A percentile compares a stretch with the other conserved stretches of the same genome.
phyloP scores from a whole-genome alignment of 2,329 filamentous ascomycete genomes.

The Colletotrichum phormii region DNA sequence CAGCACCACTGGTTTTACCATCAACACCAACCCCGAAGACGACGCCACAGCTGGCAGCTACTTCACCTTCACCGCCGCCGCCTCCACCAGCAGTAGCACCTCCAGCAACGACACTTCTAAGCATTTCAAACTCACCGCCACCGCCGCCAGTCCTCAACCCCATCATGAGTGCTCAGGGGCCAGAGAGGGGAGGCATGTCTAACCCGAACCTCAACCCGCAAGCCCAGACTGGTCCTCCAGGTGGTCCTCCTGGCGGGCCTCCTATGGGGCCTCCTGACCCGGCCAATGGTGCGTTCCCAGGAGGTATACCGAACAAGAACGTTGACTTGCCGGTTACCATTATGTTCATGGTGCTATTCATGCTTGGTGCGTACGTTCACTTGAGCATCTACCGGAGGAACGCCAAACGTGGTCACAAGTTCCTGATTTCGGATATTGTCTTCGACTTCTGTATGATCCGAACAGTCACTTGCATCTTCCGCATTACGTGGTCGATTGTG shows the following conservation, averaged over 20 bases:
- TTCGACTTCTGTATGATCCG: conserved; percentile 53
- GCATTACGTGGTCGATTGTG: conserved; percentile 49
- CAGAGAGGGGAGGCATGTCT: conserved; percentile 7
- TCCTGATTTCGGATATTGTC: conserved; percentile 49
- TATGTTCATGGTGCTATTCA: conserved; percentile 42
- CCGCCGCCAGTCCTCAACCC: background rate
- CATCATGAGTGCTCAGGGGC: conserved; percentile 3
- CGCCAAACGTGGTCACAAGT: conserved; percentile 50
- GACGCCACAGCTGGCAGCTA: conserved; percentile 1
- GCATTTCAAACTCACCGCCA: background rate
- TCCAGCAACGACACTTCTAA: conserved; percentile 5
- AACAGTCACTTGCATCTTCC: conserved; percentile 47
- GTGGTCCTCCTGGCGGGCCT: conserved; percentile 6
- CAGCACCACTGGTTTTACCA: no score
- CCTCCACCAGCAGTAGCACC: background rate
- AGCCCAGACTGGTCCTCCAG: conserved; percentile 3
- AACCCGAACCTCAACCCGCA: background rate
- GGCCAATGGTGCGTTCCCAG: conserved; percentile 22
- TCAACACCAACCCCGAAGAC: background rate
- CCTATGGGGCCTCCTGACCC: conserved; percentile 29
- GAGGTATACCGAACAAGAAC: conserved; percentile 33
- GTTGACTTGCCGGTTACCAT: conserved; percentile 41
- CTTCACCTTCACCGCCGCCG: background rate
- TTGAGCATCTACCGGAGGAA: conserved; percentile 44
- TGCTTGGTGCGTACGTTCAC: conserved; percentile 40